Conservation (phyloP, 331 rosid genomes). For the Saraca asoca region DNA sequence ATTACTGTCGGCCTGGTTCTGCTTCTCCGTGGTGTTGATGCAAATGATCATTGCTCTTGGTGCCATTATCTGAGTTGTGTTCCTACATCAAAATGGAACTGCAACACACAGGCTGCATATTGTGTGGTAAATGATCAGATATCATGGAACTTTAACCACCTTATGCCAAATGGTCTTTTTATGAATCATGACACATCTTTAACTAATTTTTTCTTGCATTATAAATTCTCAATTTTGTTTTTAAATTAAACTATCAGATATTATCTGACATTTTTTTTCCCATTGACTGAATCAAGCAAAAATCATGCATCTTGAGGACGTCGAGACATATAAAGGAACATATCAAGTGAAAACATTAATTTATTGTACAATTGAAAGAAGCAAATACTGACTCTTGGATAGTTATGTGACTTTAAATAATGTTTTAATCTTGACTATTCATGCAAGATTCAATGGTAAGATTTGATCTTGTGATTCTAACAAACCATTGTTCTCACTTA, state of each 20-base stretch:
- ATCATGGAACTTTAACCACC: neutral
- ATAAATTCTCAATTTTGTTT: too few species aligned
- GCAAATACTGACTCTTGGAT: too few species aligned
- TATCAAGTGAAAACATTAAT: too few species aligned
- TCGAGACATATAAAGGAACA: too few species aligned
- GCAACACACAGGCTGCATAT: constrained; percentile 68
- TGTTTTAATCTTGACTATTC: too few species aligned
- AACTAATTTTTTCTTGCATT: constrained; percentile 11
- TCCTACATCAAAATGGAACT: constrained; percentile 97
- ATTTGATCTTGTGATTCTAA: too few species aligned
- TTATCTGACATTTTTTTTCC: neutral
- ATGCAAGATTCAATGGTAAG: too few species aligned
- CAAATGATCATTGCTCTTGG: constrained; percentile 94
- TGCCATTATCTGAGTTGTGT: constrained; percentile 94
- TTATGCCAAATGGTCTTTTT: neutral
- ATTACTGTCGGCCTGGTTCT: constrained; percentile 71
- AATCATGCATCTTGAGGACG: neutral
- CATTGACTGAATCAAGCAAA: neutral
- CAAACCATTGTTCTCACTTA: too few species aligned
- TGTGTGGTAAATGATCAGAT: constrained; percentile 59
- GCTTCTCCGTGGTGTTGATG: constrained; percentile 81
- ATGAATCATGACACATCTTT: neutral
- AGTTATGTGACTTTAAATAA: too few species aligned
- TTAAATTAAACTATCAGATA: neutral
- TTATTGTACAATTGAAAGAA: too few species aligned